Base-by-base conservation (phyloP, 2,329 filamentous ascomycete genomes). In the Rhynchosporium agropyri region DNA sequence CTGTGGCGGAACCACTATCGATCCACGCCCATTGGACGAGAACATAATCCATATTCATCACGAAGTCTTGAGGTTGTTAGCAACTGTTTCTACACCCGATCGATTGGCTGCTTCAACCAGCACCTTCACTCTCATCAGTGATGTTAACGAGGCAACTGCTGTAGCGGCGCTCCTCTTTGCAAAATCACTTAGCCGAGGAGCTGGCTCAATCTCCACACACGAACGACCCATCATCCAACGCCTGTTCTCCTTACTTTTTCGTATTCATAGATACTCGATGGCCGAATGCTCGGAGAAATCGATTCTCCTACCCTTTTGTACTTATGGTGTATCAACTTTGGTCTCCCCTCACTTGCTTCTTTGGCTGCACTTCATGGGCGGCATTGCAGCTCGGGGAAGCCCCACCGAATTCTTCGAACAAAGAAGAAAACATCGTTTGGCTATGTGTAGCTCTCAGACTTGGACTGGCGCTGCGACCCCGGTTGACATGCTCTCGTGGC, bases 311-410 rank as follows among this genome's bases (percentile, higher is more conserved):
- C 42, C 10, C 10, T 12, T 10, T 43, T 43, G 13, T 43, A 10
- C 42, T 43, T 43, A 43, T 43, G 42, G 42, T n/a, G 42, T 43
- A 43, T 43, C 42, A 43, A 43, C 42, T 43, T 43, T 43, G 42
- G 42, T 43, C 42, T 43, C 42, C 42, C 42, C 42, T n/a, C 42
- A 12, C 42, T 43, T 43, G 42, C 42, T 43, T 43, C 42, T 43
- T 43, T 43, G 42, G 42, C 42, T 43, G 42, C 42, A 43, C 42
- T 43, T 43, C 42, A 43, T 43, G 42, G 42, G 42, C 42, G 42
- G 42, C 42, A 43, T 43, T 43, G 42, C 42, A 43, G 42, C 42
- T 43, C 12, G 42, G 42, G 42, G 42, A 12, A 43, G 42, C 42
- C 7, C 7, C 7, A 43, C 42, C 42, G 42, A 43, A 43, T 43